Percentiles rank a stretch among this genome's conserved stretches.
phyloP scores from a whole-genome alignment of 495 filamentous ascomycete genomes.

The Neurospora intermedia region DNA sequence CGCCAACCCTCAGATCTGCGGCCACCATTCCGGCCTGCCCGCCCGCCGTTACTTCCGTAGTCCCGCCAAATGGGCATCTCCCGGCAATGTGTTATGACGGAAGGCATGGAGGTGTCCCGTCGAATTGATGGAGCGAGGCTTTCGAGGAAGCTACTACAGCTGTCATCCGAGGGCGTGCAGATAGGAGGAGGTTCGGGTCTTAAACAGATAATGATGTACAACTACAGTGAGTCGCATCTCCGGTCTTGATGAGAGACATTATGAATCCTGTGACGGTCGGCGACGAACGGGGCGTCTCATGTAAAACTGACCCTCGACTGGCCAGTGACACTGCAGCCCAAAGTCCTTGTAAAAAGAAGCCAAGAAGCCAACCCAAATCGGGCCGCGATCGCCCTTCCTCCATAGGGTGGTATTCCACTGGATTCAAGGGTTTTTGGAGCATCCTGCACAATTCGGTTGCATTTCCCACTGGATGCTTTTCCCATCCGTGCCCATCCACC shows the following conservation, averaged over 20 bases:
- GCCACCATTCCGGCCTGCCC: neutral
- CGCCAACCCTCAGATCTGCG: neutral
- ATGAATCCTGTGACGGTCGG: neutral
- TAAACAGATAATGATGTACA: neutral
- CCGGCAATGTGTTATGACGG: neutral
- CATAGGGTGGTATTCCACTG: neutral
- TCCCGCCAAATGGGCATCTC: neutral
- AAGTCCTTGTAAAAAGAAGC: neutral
- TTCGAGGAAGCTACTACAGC: neutral
- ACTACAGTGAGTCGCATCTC: neutral
- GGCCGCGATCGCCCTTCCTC: neutral
- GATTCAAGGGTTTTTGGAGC: neutral
- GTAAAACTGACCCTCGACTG: neutral
- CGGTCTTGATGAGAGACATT: neutral
- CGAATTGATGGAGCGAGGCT: neutral
- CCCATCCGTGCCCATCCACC: neutral
- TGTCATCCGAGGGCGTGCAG: neutral
- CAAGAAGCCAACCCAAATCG: neutral
- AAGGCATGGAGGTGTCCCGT: neutral
- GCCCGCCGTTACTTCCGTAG: neutral
- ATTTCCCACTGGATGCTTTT: neutral
- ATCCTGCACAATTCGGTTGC: neutral
- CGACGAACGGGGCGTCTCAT: neutral
- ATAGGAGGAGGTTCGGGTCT: neutral
- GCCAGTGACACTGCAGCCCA: neutral